Percentiles rank a stretch among this genome's conserved stretches.
phyloP scores from a whole-genome alignment of 192 early-diverging fungal species.

The Rhizophagus clarus region DNA sequence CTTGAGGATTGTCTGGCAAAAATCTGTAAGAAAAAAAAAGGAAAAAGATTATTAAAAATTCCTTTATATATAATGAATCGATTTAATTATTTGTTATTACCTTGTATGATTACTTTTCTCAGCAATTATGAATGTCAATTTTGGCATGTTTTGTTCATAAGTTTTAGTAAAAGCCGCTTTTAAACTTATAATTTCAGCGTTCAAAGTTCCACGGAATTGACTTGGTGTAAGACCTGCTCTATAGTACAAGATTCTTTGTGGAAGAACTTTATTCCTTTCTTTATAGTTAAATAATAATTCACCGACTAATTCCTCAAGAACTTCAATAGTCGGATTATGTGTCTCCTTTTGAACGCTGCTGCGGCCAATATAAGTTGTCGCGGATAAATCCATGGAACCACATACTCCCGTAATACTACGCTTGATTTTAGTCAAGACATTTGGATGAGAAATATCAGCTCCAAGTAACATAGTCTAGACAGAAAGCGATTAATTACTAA shows the following conservation, averaged over 20 bases:
- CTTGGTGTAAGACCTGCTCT: constrained; percentile 89
- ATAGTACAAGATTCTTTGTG: constrained; percentile 82
- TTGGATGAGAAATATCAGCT: constrained; percentile 25
- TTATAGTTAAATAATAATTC: constrained; percentile 73
- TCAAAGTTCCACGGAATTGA: constrained; percentile 75
- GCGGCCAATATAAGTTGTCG: constrained; percentile 60
- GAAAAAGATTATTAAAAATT: background rate
- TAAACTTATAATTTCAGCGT: constrained; percentile 73
- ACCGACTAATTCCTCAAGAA: constrained; percentile 65
- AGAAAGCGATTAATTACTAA: constrained; percentile 31
- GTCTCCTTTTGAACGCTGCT: constrained; percentile 63
- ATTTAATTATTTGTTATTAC: background rate
- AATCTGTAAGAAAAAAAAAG: constrained; percentile 43
- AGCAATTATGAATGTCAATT: constrained; percentile 80
- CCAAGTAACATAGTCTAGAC: constrained; percentile 31
- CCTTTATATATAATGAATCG: background rate
- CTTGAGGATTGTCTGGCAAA: constrained; percentile 68
- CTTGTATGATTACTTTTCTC: constrained; percentile 90
- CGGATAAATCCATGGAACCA: constrained; percentile 64
- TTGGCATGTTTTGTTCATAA: constrained; percentile 70
- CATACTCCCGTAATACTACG: constrained; percentile 78
- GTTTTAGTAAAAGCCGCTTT: constrained; percentile 60
- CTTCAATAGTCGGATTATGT: constrained; percentile 69
- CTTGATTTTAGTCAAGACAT: constrained; percentile 39
- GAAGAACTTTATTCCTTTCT: constrained; percentile 63